phyloP scores from a whole-genome alignment of 305 asterid genomes.

The Fraxinus nigra region DNA sequence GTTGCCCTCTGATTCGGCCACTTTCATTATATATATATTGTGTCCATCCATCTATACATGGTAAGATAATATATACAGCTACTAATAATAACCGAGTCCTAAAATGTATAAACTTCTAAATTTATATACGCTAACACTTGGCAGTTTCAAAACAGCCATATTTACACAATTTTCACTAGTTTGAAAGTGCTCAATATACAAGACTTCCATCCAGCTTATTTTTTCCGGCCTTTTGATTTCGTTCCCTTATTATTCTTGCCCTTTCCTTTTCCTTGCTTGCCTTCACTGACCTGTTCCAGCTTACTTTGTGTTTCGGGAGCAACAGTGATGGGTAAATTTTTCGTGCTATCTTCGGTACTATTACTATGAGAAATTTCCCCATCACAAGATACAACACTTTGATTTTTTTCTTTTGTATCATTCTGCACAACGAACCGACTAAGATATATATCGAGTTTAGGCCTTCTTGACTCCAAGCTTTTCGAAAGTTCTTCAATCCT shows the following conservation, averaged over 20 bases:
- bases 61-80: too few relatives aligned
- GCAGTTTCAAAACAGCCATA: not conserved
- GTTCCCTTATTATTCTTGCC: not conserved
- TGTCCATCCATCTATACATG: too few relatives aligned
- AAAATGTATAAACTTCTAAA: too few relatives aligned
- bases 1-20: too few relatives aligned
- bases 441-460: slow-evolving; percentile 4
- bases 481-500: slow-evolving; percentile 8
- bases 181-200: not conserved
- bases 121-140: too few relatives aligned
- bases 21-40: too few relatives aligned
- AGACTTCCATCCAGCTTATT: not conserved
- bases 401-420: not conserved
- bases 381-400: not conserved
- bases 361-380: not conserved
- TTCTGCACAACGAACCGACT: not conserved
- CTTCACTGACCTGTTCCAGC: not conserved
- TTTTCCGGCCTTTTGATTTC: not conserved
- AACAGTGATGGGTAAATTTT: not conserved
- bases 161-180: not conserved
- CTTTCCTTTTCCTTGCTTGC: not conserved
- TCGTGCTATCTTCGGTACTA: not conserved
- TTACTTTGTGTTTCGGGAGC: not conserved
- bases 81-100: too few relatives aligned
- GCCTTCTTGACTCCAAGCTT: slow-evolving; percentile 11